These are phyloP conservation scores for Chernovozyma aurita DNA, from an alignment of 1,139 yeast species.

Conservation along the genomic window DNA sequence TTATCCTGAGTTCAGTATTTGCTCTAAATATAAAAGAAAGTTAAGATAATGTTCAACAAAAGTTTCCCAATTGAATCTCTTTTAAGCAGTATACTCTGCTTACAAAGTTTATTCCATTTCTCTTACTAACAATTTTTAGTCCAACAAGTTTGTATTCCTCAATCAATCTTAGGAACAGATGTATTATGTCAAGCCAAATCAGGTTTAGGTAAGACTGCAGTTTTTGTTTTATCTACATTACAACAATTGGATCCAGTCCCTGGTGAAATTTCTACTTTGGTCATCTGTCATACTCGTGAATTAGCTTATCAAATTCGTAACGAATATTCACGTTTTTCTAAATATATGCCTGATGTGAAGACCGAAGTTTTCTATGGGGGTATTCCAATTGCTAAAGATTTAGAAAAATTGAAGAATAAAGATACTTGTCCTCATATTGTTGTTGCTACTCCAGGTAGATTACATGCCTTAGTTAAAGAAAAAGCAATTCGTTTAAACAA, in stretches of 20 bases:
- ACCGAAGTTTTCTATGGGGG: slow-evolving; percentile 98
- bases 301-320: slow-evolving; percentile 97
- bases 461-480: slow-evolving; percentile 90
- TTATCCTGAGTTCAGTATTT: no score
- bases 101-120: no score
- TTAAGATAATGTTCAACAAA: no score
- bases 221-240: slow-evolving; percentile 89
- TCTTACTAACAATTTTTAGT: slow-evolving; percentile 40
- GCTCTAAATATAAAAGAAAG: no score
- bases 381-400: slow-evolving; percentile 80
- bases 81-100: no score
- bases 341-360: slow-evolving; percentile 96
- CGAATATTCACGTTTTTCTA: slow-evolving; percentile 95
- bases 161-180: slow-evolving; percentile 95
- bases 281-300: slow-evolving; percentile 97
- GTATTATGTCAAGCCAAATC: slow-evolving; percentile 99
- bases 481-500: slow-evolving; percentile 82
- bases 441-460: slow-evolving; percentile 98
- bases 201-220: slow-evolving; percentile 99
- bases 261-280: slow-evolving; percentile 93
- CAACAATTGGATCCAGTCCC: slow-evolving; percentile 97
- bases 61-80: no score
- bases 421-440: slow-evolving; percentile 96
- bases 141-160: slow-evolving; percentile 98
- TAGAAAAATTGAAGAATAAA: slow-evolving; percentile 83